Evolutionary conservation across 768 basidiomycete species (phyloP).

Genomic region (Podaxis carcinomalis): DNA sequence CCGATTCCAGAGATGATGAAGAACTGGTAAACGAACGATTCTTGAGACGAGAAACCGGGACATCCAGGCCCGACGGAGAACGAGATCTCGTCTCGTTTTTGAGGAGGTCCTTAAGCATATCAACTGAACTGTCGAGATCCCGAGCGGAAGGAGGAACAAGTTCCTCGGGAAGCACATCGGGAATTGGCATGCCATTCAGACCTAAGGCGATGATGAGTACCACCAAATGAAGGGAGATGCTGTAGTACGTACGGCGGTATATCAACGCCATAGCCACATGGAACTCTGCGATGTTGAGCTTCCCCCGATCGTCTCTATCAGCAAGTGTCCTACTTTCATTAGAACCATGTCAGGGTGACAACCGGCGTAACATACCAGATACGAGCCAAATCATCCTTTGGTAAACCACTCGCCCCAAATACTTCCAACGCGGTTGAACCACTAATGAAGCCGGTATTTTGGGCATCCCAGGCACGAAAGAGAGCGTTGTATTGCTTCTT

Average conservation of each 20-base stretch:
- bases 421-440: slow-evolving; percentile 86
- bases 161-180: slow-evolving; percentile 82
- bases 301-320: slow-evolving; percentile 91
- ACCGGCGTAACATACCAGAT: slow-evolving; percentile 69
- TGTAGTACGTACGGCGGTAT: slow-evolving; percentile 73
- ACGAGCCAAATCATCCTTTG: slow-evolving; percentile 84
- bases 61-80: slow-evolving; percentile 49
- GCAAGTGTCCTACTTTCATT: slow-evolving; percentile 72
- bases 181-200: slow-evolving; percentile 89
- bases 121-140: slow-evolving; percentile 86
- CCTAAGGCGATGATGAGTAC: slow-evolving; percentile 38
- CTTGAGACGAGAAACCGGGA: slow-evolving; percentile 58
- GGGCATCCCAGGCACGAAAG: slow-evolving; percentile 93
- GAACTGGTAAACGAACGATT: slow-evolving; percentile 66
- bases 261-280: slow-evolving; percentile 99
- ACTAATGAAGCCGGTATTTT: slow-evolving; percentile 76
- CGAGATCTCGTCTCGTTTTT: slow-evolving; percentile 80
- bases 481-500: slow-evolving; percentile 97
- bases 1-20: slow-evolving; percentile 47
- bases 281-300: slow-evolving; percentile 93
- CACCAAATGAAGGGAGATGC: not conserved
- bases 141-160: slow-evolving; percentile 88
- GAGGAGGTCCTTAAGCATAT: slow-evolving; percentile 83
- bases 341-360: slow-evolving; percentile 6
- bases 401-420: slow-evolving; percentile 89